Evolutionary conservation across 164 flowering plant species (phyloP).

Genomic region (Magnolia sinica): DNA sequence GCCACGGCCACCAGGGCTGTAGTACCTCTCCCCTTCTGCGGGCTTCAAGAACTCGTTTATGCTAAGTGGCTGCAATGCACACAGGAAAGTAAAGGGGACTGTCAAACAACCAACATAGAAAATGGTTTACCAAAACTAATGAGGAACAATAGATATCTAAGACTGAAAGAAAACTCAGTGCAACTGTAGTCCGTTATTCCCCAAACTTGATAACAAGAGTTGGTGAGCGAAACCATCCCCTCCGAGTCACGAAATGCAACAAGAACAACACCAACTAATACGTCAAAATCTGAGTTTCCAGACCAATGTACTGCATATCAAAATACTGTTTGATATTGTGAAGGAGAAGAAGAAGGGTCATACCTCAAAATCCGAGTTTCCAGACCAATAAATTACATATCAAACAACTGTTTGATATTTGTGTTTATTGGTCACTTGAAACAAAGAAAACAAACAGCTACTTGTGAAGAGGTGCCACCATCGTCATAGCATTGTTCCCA

Average conservation of each 20-base stretch:
- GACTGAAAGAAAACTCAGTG: not conserved
- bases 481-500: too few species aligned
- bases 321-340: too few species aligned
- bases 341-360: too few species aligned
- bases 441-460: too few species aligned
- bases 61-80: constrained; percentile 55
- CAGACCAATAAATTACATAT: too few species aligned
- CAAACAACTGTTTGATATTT: too few species aligned
- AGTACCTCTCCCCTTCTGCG: constrained; percentile 67
- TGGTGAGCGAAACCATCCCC: not conserved
- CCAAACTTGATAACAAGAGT: not conserved
- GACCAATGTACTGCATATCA: too few species aligned
- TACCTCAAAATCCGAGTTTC: too few species aligned
- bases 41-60: constrained; percentile 92
- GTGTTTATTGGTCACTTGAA: too few species aligned
- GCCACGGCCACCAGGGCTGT: constrained; percentile 57
- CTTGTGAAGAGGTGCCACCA: too few species aligned
- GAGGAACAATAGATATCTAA: not conserved
- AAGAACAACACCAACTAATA: too few species aligned
- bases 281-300: too few species aligned
- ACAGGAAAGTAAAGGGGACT: not conserved
- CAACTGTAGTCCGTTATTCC: not conserved
- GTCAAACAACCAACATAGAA: not conserved
- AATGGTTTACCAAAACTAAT: not conserved
- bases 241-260: not conserved